Evolutionary conservation across 495 filamentous ascomycete species (phyloP), one percentile per base, ranked within the genome.

Genomic region (Letharia lupina): DNA sequence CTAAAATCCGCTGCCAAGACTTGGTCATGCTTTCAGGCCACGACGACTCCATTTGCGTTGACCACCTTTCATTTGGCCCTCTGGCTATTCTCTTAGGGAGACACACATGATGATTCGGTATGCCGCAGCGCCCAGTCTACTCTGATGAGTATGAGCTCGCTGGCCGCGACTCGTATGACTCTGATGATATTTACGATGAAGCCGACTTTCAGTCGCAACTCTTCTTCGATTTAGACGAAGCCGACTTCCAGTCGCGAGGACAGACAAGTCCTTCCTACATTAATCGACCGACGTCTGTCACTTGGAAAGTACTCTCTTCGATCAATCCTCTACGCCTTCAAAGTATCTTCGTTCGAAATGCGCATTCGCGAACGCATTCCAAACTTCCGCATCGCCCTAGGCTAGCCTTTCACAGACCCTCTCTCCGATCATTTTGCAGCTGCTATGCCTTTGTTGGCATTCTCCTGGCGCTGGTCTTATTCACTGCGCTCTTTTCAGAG

Each of bases 381-480:
- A 63, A 66, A 50, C 31, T 57, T 20, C 56, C n/a, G 42, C 56
- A 41, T 42, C 60, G 48, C 48, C 65, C 13, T 8, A 47, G 64
- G 44, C 41, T 60, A 35, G 56, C 42, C 31, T 31, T 65, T 16
- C 64, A 62, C 47, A 60, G 54, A 45, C 68, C 61, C 8, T 61
- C 68, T 45, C 88, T 82, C 60, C 88, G 83, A 67, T 81, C 83
- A 70, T 33, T 56, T 1, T 56, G 52, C 28, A 56, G 52, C 52
- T 91, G 84, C 63, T 89, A 86, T 66, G 82, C 85, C 65, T 78
- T 83, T 4, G 80, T 82, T 37, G 80, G 82, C 67, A 83, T 90
- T 60, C 80, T 89, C 68, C 82, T 82, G 71, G 83, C 79, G 40
- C 82, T 87, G 23, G 78, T 82, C 4, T 40, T 81, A 12, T 69